Evolutionary conservation across 495 filamentous ascomycete genomes (phyloP).

Genomic region (Neurospora sp.): DNA sequence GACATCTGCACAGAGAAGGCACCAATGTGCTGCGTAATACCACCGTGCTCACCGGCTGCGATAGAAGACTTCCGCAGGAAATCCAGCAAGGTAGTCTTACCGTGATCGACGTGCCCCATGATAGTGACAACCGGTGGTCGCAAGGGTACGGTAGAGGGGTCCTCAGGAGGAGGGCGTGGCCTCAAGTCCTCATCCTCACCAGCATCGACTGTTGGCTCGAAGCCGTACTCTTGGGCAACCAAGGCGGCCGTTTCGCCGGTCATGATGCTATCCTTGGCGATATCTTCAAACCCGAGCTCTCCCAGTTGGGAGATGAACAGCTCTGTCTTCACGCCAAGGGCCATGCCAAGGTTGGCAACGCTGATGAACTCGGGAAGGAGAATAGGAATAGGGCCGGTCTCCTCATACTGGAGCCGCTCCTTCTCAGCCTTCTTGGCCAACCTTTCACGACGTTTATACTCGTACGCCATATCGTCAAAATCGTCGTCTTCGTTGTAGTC

Average conservation of each 20-base stretch:
- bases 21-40: slow-evolving; percentile 98
- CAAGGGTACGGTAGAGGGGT: slow-evolving; percentile 56
- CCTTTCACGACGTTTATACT: slow-evolving; percentile 27
- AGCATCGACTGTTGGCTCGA: slow-evolving; percentile 73
- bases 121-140: slow-evolving; percentile 96
- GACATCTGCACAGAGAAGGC: slow-evolving; percentile 92
- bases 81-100: slow-evolving; percentile 94
- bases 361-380: slow-evolving; percentile 85
- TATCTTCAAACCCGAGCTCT: slow-evolving; percentile 74
- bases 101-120: slow-evolving; percentile 99
- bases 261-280: slow-evolving; percentile 68
- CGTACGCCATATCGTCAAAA: slow-evolving; percentile 21
- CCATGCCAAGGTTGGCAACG: slow-evolving; percentile 71
- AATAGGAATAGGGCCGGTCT: slow-evolving; percentile 37
- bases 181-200: slow-evolving; percentile 59
- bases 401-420: slow-evolving; percentile 18
- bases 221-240: slow-evolving; percentile 87
- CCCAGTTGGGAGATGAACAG: slow-evolving; percentile 66
- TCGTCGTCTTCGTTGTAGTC: slow-evolving; percentile 21
- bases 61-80: slow-evolving; percentile 89
- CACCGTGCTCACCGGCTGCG: slow-evolving; percentile 83
- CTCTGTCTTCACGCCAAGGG: slow-evolving; percentile 58
- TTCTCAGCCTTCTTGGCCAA: slow-evolving; percentile 26
- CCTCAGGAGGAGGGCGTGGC: slow-evolving; percentile 59
- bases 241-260: slow-evolving; percentile 84